Evolutionary conservation across 805 yeast species (phyloP).

Genomic region (Wickerhamomyces ciferrii): DNA sequence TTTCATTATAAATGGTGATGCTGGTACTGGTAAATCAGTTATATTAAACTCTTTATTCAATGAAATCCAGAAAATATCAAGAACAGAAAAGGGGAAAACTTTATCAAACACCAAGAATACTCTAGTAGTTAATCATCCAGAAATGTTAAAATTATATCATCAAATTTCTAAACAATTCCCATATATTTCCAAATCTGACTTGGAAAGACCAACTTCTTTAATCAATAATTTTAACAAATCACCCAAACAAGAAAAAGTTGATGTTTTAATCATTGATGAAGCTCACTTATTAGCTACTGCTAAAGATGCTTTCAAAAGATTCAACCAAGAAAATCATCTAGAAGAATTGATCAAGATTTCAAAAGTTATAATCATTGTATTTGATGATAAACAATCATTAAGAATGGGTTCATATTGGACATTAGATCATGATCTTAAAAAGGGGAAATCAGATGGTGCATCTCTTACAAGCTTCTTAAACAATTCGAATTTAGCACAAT

Average conservation of each 20-base stretch:
- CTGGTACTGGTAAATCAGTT: conserved; percentile 44
- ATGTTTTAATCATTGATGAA: conserved; percentile 38
- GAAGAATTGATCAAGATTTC: conserved; percentile 33
- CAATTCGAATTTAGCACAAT: background rate
- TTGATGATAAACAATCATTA: conserved; percentile 39
- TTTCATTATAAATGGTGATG: conserved; percentile 41
- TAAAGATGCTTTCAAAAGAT: conserved; percentile 39
- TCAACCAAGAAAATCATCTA: conserved; percentile 38
- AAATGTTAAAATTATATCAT: conserved; percentile 39
- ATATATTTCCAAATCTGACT: conserved; percentile 29
- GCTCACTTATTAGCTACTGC: conserved; percentile 39
- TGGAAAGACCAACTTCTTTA: conserved; percentile 42
- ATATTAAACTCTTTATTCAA: conserved; percentile 37
- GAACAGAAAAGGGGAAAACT: conserved; percentile 12
- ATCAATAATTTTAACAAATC: conserved; percentile 25
- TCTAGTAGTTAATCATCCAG: conserved; percentile 42
- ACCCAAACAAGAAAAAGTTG: conserved; percentile 17
- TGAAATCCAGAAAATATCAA: conserved; percentile 30
- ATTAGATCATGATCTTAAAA: conserved; percentile 6
- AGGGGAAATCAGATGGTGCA: conserved; percentile 26
- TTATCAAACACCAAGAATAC: conserved; percentile 28
- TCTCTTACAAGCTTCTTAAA: conserved; percentile 18
- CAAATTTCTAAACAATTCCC: conserved; percentile 31
- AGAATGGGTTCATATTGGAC: conserved; percentile 44
- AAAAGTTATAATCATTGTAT: conserved; percentile 36